These are phyloP conservation scores for Phytophthora fragariae DNA, from an alignment of 352 stramenopile species.

Conservation along the genomic window DNA sequence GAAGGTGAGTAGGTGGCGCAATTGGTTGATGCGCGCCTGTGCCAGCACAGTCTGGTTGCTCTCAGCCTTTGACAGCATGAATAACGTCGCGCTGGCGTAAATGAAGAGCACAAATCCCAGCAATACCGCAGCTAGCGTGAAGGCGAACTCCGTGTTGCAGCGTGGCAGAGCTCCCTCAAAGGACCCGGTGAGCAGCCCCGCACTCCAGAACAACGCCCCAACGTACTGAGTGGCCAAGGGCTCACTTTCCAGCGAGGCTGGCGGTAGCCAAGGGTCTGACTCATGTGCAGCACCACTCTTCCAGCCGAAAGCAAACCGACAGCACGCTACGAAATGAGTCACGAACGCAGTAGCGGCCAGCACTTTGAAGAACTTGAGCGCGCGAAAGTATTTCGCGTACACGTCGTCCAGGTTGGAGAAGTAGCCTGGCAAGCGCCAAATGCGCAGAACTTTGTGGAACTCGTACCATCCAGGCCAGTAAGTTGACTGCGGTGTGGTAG, in stretches of 20 bases:
- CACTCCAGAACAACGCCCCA: constrained; percentile 57
- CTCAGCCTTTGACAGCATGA: constrained; percentile 80
- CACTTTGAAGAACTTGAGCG: constrained; percentile 62
- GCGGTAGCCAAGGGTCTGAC: constrained; percentile 34
- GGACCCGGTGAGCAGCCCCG: constrained; percentile 60
- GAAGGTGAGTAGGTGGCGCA: constrained; percentile 71
- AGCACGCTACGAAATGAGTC: constrained; percentile 59
- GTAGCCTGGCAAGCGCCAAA: constrained; percentile 55
- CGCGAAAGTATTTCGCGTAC: constrained; percentile 61
- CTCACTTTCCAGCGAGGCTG: constrained; percentile 16
- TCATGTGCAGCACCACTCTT: not conserved
- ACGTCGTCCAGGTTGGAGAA: constrained; percentile 60
- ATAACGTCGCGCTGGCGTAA: constrained; percentile 68
- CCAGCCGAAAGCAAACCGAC: constrained; percentile 49
- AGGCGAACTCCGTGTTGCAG: constrained; percentile 47
- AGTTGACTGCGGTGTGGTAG: not conserved
- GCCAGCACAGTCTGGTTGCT: constrained; percentile 48
- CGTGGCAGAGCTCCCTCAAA: constrained; percentile 58
- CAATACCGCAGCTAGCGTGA: constrained; percentile 54
- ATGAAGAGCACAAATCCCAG: constrained; percentile 66
- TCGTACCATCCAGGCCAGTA: constrained; percentile 50
- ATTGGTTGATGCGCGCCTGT: constrained; percentile 69
- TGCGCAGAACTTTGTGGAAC: constrained; percentile 58
- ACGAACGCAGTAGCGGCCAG: constrained; percentile 44
- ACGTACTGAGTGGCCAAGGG: constrained; percentile 42